These are phyloP conservation scores for Tephrocybe sp. DNA, from an alignment of 768 basidiomycete genomes.

Conservation along the genomic window DNA sequence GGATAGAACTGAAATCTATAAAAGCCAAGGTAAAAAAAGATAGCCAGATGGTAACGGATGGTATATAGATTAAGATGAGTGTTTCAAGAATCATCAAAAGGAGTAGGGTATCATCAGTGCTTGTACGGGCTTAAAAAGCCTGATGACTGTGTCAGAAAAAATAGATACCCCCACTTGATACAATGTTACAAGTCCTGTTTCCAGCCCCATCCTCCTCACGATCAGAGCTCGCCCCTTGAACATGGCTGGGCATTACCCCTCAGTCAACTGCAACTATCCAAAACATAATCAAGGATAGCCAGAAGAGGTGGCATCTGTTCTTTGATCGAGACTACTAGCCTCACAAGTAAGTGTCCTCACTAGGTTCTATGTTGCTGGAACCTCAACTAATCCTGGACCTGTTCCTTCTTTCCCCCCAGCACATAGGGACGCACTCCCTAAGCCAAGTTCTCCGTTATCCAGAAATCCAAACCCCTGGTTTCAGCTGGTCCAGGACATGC, in stretches of 20 bases:
- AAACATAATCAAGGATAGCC: slow-evolving; percentile 45
- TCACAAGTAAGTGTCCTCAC: slow-evolving; percentile 49
- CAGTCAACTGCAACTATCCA: slow-evolving; percentile 29
- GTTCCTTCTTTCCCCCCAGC: slow-evolving; percentile 23
- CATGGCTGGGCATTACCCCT: slow-evolving; percentile 32
- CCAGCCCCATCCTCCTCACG: slow-evolving; percentile 27
- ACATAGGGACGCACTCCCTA: slow-evolving; percentile 22
- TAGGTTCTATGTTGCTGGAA: slow-evolving; percentile 42
- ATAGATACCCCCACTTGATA: background rate
- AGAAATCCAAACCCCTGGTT: slow-evolving; percentile 59
- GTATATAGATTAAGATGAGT: too few species aligned
- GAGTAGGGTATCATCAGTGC: too few species aligned
- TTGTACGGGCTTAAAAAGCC: too few species aligned
- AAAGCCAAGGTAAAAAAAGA: too few species aligned
- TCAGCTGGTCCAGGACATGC: slow-evolving; percentile 47
- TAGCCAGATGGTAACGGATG: too few species aligned
- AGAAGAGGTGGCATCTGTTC: slow-evolving; percentile 47
- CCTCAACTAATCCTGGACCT: slow-evolving; percentile 20
- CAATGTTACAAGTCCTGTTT: slow-evolving; percentile 20
- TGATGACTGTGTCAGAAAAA: too few species aligned
- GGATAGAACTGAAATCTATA: too few species aligned
- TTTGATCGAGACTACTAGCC: slow-evolving; percentile 39
- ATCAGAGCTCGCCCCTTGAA: slow-evolving; percentile 24
- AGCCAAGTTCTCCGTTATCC: slow-evolving; percentile 31
- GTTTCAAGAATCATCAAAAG: too few species aligned